Evolutionary conservation across 495 filamentous ascomycete genomes (phyloP).

Genomic region (Aspergillus panamensis): DNA sequence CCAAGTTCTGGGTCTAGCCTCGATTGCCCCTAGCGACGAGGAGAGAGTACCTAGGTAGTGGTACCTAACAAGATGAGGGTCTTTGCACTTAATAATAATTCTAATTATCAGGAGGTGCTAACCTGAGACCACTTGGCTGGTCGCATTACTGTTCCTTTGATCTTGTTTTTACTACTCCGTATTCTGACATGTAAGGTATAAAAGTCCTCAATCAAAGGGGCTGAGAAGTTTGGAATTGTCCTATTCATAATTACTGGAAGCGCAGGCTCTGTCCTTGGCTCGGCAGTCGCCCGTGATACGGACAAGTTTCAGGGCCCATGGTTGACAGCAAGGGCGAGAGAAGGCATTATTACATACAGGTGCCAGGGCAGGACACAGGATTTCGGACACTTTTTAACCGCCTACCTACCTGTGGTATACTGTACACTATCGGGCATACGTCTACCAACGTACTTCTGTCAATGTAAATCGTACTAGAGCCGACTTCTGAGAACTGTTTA

Average conservation of each 20-base stretch:
- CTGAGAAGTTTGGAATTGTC: background rate
- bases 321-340: background rate
- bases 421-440: background rate
- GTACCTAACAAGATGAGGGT: background rate
- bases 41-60: too few relatives aligned
- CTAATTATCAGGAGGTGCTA: background rate
- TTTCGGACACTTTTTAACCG: background rate
- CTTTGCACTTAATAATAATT: background rate
- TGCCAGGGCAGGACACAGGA: background rate
- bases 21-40: conserved; percentile 26
- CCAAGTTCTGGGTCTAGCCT: conserved; percentile 8
- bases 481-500: background rate
- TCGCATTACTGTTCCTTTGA: background rate
- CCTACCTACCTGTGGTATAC: background rate
- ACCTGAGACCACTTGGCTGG: background rate
- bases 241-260: background rate
- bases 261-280: background rate
- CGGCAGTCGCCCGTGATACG: background rate
- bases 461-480: background rate
- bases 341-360: background rate
- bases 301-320: background rate
- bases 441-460: background rate
- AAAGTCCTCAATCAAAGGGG: background rate
- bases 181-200: background rate
- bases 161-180: background rate